Conservation (phyloP, 306 rosid genomes). For the Abrus pulchellus region DNA sequence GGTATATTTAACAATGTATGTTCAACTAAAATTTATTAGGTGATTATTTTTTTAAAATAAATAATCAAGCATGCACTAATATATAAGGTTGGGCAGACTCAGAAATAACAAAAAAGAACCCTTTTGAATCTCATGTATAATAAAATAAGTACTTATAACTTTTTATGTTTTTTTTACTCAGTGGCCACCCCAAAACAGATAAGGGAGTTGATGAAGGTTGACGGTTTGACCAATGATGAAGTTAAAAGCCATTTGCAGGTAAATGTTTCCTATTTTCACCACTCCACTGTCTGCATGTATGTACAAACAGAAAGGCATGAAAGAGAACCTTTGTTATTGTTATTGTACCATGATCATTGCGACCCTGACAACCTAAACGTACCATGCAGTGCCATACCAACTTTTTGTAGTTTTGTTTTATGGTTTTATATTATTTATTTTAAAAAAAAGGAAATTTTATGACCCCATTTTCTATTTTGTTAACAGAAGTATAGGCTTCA, state of each 20-base stretch:
- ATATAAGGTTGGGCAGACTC: background rate
- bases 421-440: background rate
- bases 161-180: constrained; percentile 39
- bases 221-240: constrained; percentile 99
- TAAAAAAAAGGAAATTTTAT: background rate
- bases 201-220: constrained; percentile 99
- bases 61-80: too few relatives aligned
- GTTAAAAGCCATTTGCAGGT: constrained; percentile 99
- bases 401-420: background rate
- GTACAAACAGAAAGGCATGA: constrained; percentile 25
- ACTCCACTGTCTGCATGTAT: background rate
- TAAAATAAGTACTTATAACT: background rate
- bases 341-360: constrained; percentile 13
- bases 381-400: constrained; percentile 37
- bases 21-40: background rate
- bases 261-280: constrained; percentile 24
- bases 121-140: background rate
- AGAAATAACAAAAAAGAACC: background rate
- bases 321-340: constrained; percentile 33
- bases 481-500: constrained; percentile 96
- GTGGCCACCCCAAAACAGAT: constrained; percentile 99
- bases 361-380: constrained; percentile 42
- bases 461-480: background rate
- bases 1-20: constrained; percentile 52
- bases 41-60: too few relatives aligned